Evolutionary conservation across 768 basidiomycete genomes (phyloP).

Genomic region (Mycena vulgaris): DNA sequence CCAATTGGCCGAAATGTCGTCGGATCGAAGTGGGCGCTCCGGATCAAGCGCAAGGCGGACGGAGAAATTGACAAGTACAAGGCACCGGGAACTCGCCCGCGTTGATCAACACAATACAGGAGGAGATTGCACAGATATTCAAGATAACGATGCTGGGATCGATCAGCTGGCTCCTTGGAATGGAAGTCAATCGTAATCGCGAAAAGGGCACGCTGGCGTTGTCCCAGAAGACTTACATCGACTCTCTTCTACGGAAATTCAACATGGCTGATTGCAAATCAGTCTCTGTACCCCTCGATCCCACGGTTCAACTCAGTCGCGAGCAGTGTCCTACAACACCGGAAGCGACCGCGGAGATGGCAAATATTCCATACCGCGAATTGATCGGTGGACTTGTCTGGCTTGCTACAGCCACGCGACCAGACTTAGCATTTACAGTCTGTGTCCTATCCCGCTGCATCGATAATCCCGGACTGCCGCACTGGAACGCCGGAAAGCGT

Average conservation of each 20-base stretch:
- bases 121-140: too few species aligned
- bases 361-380: not conserved
- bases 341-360: not conserved
- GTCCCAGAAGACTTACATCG: conserved; percentile 21
- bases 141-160: conserved; percentile 46
- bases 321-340: conserved; percentile 8
- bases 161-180: conserved; percentile 48
- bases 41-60: not conserved
- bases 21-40: not conserved
- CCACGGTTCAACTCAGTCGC: too few species aligned
- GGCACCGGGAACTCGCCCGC: conserved; percentile 34
- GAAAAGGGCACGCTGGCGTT: conserved; percentile 7
- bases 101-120: conserved; percentile 39
- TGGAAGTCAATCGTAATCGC: too few species aligned
- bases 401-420: conserved; percentile 1
- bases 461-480: not conserved
- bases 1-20: too few species aligned
- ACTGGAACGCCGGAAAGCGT: conserved; percentile 9
- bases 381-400: conserved; percentile 4
- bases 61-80: not conserved
- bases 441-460: conserved; percentile 8
- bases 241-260: conserved; percentile 35
- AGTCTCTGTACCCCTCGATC: conserved; percentile 24
- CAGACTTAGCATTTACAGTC: conserved; percentile 5
- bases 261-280: conserved; percentile 23